Evolutionary conservation across 352 stramenopile genomes (phyloP).

Genomic region (Globisporangium parvum): DNA sequence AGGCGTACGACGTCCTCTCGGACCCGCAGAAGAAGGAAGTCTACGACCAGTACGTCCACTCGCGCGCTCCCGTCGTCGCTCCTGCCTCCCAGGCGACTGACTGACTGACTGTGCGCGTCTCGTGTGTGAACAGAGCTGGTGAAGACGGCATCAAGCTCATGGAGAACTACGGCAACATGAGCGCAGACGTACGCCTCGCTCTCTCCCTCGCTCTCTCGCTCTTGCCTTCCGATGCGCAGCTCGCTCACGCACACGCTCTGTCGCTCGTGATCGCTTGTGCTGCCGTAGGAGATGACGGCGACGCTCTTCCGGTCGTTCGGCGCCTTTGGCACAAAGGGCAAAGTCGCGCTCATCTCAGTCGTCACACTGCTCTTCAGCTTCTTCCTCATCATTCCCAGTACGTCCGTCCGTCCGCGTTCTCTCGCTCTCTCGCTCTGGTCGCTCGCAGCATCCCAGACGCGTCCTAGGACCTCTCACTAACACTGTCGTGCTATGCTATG

Average conservation of each 20-base stretch:
- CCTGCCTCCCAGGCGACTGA: too few relatives aligned
- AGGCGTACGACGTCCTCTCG: constrained; percentile 91
- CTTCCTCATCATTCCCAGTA: constrained; percentile 82
- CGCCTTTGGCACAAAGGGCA: constrained; percentile 57
- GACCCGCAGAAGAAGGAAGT: constrained; percentile 83
- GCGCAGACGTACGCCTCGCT: constrained; percentile 30
- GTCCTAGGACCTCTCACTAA: too few relatives aligned
- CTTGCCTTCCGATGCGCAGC: too few relatives aligned
- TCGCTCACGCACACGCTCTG: too few relatives aligned
- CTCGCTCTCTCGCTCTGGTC: constrained; percentile 4
- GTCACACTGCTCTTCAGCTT: constrained; percentile 79
- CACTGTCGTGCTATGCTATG: too few relatives aligned
- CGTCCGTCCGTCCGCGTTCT: background rate
- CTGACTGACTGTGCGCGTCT: background rate
- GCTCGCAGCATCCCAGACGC: too few relatives aligned
- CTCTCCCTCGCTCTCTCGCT: background rate
- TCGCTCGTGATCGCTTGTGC: too few relatives aligned
- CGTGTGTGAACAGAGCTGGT: constrained; percentile 39
- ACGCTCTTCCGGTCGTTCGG: constrained; percentile 72
- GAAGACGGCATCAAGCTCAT: constrained; percentile 88
- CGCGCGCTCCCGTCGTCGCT: background rate
- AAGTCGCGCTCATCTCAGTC: constrained; percentile 60
- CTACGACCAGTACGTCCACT: constrained; percentile 58
- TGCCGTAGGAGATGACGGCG: constrained; percentile 38
- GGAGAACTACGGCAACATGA: constrained; percentile 83